A percentile compares a stretch with the other conserved stretches of the same genome.
Conservation (phyloP, 2,329 filamentous ascomycete species). For the Dactylellina leptospora region DNA sequence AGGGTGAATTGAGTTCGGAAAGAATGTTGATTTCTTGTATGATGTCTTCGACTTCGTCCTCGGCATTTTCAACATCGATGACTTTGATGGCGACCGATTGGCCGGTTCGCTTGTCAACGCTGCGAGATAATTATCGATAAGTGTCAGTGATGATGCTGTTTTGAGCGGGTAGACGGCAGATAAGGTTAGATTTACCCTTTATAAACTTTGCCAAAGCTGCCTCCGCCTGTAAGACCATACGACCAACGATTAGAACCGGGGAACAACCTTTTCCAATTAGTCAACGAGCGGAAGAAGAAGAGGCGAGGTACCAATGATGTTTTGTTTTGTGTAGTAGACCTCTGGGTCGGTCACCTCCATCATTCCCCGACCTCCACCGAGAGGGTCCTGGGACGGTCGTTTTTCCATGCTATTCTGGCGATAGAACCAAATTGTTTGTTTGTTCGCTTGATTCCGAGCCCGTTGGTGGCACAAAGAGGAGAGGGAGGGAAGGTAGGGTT, state of each 20-base stretch:
- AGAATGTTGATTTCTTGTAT: conserved; percentile 98
- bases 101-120: conserved; percentile 90
- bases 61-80: conserved; percentile 98
- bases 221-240: conserved; percentile 73
- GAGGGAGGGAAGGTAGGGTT: background rate
- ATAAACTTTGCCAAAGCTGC: conserved; percentile 98
- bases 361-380: conserved; percentile 40
- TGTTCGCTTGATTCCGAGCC: conserved; percentile 32
- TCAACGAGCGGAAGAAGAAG: conserved; percentile 19
- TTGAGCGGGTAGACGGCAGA: conserved; percentile 22
- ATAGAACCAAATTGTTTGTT: background rate
- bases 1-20: conserved; percentile 92
- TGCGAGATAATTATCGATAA: conserved; percentile 59
- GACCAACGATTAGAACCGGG: no score
- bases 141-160: background rate
- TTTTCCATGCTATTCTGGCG: conserved; percentile 39
- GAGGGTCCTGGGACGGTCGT: conserved; percentile 42
- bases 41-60: conserved; percentile 99
- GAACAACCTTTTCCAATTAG: background rate
- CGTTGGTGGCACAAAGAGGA: conserved; percentile 19
- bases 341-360: conserved; percentile 77
- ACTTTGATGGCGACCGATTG: conserved; percentile 97
- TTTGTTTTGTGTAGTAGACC: conserved; percentile 90
- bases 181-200: conserved; percentile 74
- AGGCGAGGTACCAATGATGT: conserved; percentile 74